Evolutionary conservation across 306 rosid genomes (phyloP).

Genomic region (Erythrophleum fordii): DNA sequence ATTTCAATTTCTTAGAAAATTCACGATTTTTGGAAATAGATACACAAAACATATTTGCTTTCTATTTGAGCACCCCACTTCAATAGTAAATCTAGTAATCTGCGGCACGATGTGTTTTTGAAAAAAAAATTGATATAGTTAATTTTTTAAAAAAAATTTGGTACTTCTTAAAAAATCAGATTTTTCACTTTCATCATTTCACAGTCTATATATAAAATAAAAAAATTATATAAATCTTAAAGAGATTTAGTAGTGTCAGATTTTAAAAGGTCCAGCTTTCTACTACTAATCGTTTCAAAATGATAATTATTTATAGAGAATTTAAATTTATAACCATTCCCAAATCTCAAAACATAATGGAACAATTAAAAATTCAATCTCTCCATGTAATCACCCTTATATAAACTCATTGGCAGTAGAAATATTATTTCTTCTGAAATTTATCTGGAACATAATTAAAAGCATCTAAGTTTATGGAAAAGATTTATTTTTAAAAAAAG

Average conservation of each 20-base stretch:
- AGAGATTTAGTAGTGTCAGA: too few species aligned
- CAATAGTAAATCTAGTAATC: neutral
- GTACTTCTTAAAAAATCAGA: neutral
- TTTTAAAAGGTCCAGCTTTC: too few species aligned
- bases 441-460: neutral
- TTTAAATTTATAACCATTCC: too few species aligned
- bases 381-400: too few species aligned
- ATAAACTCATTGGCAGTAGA: neutral
- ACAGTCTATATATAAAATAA: too few species aligned
- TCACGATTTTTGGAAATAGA: neutral
- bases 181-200: neutral
- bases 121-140: neutral
- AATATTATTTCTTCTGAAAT: conserved; percentile 38
- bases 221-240: too few species aligned
- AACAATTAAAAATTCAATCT: too few species aligned
- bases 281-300: too few species aligned
- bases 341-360: too few species aligned
- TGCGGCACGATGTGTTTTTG: neutral
- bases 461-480: neutral
- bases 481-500: too few species aligned
- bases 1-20: neutral
- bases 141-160: neutral
- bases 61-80: neutral
- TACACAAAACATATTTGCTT: neutral
- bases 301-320: too few species aligned